Percentiles rank a stretch among this genome's conserved stretches.
Evolutionary conservation across 2,329 filamentous ascomycete species (phyloP).

Genomic region (Ramichloridium luteum): DNA sequence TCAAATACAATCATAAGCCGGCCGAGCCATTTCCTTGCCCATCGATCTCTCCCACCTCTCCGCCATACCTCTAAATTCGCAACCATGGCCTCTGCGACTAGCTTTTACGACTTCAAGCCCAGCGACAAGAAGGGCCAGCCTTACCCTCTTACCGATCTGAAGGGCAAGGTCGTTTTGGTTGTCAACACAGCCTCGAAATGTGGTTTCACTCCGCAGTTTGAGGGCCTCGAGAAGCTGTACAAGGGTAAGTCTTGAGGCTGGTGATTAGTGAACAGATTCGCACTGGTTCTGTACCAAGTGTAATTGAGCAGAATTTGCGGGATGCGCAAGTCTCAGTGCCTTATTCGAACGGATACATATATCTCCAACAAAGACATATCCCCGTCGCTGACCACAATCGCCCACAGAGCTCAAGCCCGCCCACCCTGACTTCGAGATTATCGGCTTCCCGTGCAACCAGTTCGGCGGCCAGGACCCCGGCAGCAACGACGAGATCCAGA

Average conservation of each 20-base stretch:
- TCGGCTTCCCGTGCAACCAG: slow-evolving; percentile 98
- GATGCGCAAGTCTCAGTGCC: no score
- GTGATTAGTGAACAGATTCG: no score
- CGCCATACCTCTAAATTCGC: slow-evolving; percentile 2
- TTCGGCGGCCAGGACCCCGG: slow-evolving; percentile 87
- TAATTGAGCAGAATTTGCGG: no score
- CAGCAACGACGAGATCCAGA: slow-evolving; percentile 48
- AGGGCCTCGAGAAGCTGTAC: slow-evolving; percentile 81
- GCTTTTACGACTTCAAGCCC: slow-evolving; percentile 75
- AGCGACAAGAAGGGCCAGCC: slow-evolving; percentile 53
- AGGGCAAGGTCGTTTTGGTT: slow-evolving; percentile 86
- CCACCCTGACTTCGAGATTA: slow-evolving; percentile 66
- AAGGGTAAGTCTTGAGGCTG: slow-evolving; percentile 39
- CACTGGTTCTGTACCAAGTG: no score
- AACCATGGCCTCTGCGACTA: slow-evolving; percentile 55
- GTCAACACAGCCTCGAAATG: slow-evolving; percentile 99
- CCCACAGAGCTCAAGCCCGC: slow-evolving; percentile 46
- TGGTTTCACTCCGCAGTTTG: slow-evolving; percentile 95
- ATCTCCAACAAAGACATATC: no score
- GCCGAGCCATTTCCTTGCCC: no score
- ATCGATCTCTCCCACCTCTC: no score
- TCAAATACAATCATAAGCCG: no score
- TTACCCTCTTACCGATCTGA: slow-evolving; percentile 57
- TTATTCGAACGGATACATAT: no score
- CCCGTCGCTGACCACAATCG: no score